Base-by-base conservation (phyloP, 2,329 filamentous ascomycete genomes). In the Fusarium kyushuense region DNA sequence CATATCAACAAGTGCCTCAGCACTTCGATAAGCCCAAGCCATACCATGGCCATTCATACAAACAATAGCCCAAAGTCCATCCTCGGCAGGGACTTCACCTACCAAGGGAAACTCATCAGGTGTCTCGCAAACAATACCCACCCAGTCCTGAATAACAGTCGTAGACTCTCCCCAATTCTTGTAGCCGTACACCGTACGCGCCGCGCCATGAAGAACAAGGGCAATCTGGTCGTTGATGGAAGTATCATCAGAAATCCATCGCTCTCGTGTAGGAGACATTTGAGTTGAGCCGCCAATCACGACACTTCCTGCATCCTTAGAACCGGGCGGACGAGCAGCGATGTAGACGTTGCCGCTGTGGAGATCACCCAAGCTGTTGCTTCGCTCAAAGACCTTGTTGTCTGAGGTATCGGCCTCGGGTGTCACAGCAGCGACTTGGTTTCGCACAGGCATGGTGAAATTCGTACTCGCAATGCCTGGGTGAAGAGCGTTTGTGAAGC, bases 41-140 rank as follows among this genome's bases (percentile, higher is more conserved):
- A 66, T 66, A 6, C 63, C 63, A 2, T 66, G 63, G 0, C 63
- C 63, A 1, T 66, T 66, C 63, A 66, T 66, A n/a, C 63, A 66
- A 2, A 66, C 41, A 2, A 66, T 66, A 30, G 63, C 56, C 63
- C 63, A 66, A 1, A 66, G 30, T 2, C 63, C 63, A 33, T 66
- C 56, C 14, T 66, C 62, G 3, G 62, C 63, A 7, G 63, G 63
- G 2, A 66, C 46, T 5, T 66, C 63, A 10, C 63, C 63, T 0
- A 66, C 63, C 8, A 66, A 29, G 0, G 63, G 63, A 2, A 66
- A 66, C 3, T 49, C 62, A 48, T 66, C 63, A 0, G 63, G 63
- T 0, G 63, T 66, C 36, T 66, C 63, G 1, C 63, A 66, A 1
- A 56, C 49, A 6, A 66, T 66, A 9, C 63, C 63, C 3, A 51